Base-by-base conservation (phyloP, 208 protist genomes). In the Acanthamoeba triangularis region DNA sequence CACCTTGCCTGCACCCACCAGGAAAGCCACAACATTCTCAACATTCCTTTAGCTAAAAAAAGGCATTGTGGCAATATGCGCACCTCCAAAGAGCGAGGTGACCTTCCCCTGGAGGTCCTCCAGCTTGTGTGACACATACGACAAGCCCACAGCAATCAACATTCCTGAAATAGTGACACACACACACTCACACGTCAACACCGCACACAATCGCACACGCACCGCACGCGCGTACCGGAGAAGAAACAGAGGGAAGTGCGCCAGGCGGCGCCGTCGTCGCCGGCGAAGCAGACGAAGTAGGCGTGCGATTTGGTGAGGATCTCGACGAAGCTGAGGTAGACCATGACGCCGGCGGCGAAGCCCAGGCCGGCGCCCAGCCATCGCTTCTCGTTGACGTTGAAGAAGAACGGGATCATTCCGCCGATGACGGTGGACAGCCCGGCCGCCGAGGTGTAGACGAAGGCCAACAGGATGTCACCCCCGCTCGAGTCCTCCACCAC, bases 271-370 rank as follows among this genome's bases (percentile, higher is more conserved):
- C 61, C 41, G n/a, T 96, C 82, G 33, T 37, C 41, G 25, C 87
- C 54, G 16, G 18, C 28, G 5, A 91, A 72, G 76, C 94, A 96
- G 25, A 69, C 92, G 28, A 96, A 96, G 41, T 94, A 96, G 78
- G 25, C 69, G 14, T 49, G 25, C 23, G 67, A 72, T n/a, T 92
- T 74, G 47, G n/a, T n/a, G n/a, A 96, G 92, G 61, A 97, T 96
- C 90, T 97, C 96, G 7, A 96, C 95, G 63, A 97, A 96, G 28
- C 74, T 94, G 18, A 97, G 74, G 94, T 97, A 97, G 44, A 96
- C 13, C 96, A 97, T 97, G 61, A 97, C 96, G 41, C 96, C 96
- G 14, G 96, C 63, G 20, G 88, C 52, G 30, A 93, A 76, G 41
- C 88, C 96, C n/a, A 97, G 59, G 33, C 67, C 61, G 13, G 47